A percentile compares a stretch with the other conserved stretches of the same genome.
Evolutionary conservation across 2,329 filamentous ascomycete genomes (phyloP).

Genomic region (Apiospora malaysiana): DNA sequence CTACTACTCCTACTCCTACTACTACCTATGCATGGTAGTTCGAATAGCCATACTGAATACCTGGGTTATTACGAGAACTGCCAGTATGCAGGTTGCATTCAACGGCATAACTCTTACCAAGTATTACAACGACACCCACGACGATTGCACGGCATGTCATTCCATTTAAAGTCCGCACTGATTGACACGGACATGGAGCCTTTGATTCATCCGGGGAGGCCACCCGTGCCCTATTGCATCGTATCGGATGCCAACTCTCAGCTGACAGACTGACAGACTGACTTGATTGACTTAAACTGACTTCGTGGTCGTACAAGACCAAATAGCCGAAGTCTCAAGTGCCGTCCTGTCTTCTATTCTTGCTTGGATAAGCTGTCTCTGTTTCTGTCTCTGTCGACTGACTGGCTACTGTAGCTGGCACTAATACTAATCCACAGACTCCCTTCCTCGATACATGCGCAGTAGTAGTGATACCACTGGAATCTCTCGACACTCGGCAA

Average conservation of each 20-base stretch:
- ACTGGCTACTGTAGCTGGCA: not conserved
- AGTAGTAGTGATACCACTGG: no score
- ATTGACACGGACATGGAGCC: not conserved
- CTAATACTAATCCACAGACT: no score
- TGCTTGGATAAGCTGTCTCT: not conserved
- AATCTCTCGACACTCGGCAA: not conserved
- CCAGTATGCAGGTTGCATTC: not conserved
- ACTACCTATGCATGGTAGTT: no score
- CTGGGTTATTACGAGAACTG: not conserved
- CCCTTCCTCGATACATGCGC: no score
- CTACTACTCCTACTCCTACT: no score
- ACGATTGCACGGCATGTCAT: not conserved
- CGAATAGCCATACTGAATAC: not conserved
- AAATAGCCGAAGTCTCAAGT: constrained; percentile 10
- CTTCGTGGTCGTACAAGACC: not conserved
- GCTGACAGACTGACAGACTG: no score
- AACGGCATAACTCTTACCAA: not conserved
- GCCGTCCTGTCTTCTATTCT: not conserved
- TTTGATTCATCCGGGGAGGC: constrained; percentile 4
- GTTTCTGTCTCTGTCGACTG: not conserved
- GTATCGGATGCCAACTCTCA: constrained; percentile 12
- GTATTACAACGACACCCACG: not conserved
- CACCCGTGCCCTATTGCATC: not conserved
- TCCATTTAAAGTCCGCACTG: not conserved
- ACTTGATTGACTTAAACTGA: no score